These are phyloP conservation scores for Takakia lepidozioides DNA, from an alignment of 225 moss, liverwort and hornwort species.

Conservation along the genomic window DNA sequence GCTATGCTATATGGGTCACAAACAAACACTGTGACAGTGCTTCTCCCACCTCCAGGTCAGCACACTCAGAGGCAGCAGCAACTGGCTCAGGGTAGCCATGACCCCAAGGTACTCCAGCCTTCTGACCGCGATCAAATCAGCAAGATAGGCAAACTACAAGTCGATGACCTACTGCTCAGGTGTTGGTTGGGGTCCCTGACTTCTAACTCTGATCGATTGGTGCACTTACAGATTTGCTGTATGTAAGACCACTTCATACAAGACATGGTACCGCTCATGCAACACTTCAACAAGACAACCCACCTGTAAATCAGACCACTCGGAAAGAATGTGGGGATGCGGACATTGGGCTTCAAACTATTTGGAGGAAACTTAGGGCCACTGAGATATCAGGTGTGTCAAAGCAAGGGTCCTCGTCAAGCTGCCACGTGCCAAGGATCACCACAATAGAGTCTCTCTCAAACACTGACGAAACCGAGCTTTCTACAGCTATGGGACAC, in stretches of 20 bases:
- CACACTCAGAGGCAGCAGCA: constrained; percentile 29
- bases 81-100: constrained; percentile 12
- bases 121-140: no score
- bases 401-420: not conserved
- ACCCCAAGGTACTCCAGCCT: no score
- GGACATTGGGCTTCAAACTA: constrained; percentile 6
- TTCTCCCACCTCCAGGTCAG: constrained; percentile 44
- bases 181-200: no score
- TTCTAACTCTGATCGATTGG: no score
- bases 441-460: constrained; percentile 8
- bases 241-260: no score
- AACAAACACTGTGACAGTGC: constrained; percentile 28
- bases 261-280: no score
- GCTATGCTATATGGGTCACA: constrained; percentile 37
- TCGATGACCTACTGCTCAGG: no score
- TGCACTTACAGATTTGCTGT: no score
- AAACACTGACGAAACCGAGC: not conserved
- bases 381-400: not conserved
- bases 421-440: not conserved
- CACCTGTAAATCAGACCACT: constrained; percentile 3
- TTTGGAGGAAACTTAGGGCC: no score
- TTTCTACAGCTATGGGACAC: constrained; percentile 1
- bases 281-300: no score
- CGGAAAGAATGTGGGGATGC: no score
- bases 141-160: no score